A percentile compares a stretch with the other conserved stretches of the same genome.
These are phyloP conservation scores for Mycena epipterygia DNA, from an alignment of 768 basidiomycete species.

Conservation along the genomic window DNA sequence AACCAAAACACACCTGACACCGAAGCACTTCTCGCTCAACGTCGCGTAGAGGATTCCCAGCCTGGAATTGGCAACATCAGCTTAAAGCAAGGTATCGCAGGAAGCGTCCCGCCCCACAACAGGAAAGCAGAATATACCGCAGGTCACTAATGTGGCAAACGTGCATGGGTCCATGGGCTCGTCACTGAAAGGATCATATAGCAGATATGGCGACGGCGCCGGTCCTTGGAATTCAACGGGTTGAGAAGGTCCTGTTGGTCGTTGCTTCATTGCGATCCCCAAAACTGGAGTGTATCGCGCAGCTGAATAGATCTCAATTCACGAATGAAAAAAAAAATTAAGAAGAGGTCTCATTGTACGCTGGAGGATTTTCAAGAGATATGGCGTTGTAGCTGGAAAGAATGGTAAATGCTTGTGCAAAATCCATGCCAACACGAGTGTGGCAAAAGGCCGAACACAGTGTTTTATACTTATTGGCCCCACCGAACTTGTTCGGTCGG, in stretches of 20 bases:
- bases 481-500: no score
- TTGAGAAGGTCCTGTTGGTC: background rate
- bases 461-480: no score
- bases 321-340: background rate
- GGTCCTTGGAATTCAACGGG: background rate
- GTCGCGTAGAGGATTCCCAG: background rate
- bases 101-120: background rate
- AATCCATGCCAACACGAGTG: no score
- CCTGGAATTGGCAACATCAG: background rate
- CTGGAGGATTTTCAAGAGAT: background rate
- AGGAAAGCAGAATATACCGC: background rate
- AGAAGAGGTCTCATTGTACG: background rate
- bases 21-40: background rate
- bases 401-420: background rate
- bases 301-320: background rate
- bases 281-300: no score
- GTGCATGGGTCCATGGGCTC: background rate
- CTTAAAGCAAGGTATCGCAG: background rate
- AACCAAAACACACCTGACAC: background rate
- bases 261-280: no score
- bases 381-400: background rate
- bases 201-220: background rate
- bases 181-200: background rate
- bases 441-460: no score
- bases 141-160: background rate